These are phyloP conservation scores for Papilionanthe hybrid DNA, from an alignment of 116 monocot genomes.

Conservation along the genomic window DNA sequence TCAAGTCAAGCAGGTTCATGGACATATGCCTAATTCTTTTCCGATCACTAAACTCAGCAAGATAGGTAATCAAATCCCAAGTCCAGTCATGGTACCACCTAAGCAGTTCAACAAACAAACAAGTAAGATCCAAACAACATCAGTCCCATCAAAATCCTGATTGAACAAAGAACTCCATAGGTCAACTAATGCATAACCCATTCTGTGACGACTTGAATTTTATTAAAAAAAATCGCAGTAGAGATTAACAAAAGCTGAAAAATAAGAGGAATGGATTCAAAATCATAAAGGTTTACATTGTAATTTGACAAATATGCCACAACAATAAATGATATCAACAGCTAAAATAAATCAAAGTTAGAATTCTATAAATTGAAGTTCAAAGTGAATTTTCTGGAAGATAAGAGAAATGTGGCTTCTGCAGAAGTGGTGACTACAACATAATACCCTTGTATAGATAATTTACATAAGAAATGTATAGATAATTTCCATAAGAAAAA, in stretches of 20 bases:
- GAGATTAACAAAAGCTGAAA: neutral
- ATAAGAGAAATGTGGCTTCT: neutral
- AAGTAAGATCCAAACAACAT: neutral
- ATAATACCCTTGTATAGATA: neutral
- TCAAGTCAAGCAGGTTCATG: neutral
- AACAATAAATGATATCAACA: neutral
- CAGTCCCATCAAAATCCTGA: neutral
- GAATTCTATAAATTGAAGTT: neutral
- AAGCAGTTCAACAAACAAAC: neutral
- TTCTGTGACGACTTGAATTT: neutral
- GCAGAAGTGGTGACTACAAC: neutral
- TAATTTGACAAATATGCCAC: neutral
- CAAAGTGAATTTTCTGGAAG: neutral
- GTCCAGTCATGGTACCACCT: neutral
- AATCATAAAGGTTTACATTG: neutral
- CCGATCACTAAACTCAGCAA: neutral
- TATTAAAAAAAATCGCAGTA: neutral
- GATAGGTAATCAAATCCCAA: neutral
- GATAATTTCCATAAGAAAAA: neutral
- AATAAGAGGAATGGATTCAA: neutral
- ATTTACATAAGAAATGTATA: neutral
- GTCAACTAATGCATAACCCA: neutral
- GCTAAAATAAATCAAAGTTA: neutral
- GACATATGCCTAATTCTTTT: neutral
- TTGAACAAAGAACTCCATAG: neutral